Conservation (phyloP, 2,329 filamentous ascomycete genomes). For the Rugonectria rugulosa region DNA sequence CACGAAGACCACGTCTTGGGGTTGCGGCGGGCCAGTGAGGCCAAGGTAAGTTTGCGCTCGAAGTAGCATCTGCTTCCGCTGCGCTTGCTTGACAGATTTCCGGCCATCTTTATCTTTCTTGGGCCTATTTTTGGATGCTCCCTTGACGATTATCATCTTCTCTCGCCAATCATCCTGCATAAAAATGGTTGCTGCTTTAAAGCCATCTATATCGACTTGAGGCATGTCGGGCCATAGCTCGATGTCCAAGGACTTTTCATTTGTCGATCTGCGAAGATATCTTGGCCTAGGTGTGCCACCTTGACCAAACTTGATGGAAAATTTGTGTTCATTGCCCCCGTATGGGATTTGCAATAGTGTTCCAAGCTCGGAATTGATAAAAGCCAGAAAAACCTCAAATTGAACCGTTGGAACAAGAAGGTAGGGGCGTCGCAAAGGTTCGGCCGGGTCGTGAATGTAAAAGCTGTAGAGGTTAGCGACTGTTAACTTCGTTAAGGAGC, state of each 20-base stretch:
- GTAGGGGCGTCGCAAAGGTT: conserved; percentile 58
- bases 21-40: conserved; percentile 46
- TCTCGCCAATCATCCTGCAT: conserved; percentile 29
- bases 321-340: conserved; percentile 58
- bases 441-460: conserved; percentile 66
- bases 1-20: conserved; percentile 65
- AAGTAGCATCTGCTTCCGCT: conserved; percentile 63
- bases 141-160: conserved; percentile 34
- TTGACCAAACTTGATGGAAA: conserved; percentile 68
- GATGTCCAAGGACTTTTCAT: conserved; percentile 46
- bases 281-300: conserved; percentile 69
- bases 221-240: conserved; percentile 46
- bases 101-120: conserved; percentile 54
- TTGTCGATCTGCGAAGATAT: conserved; percentile 68
- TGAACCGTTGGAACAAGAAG: conserved; percentile 74
- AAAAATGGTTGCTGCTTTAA: conserved; percentile 34
- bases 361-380: conserved; percentile 67
- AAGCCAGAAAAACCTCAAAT: conserved; percentile 67
- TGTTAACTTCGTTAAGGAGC: neutral
- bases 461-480: conserved; percentile 57
- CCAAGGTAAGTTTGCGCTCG: conserved; percentile 76
- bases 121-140: conserved; percentile 42
- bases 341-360: conserved; percentile 65
- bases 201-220: conserved; percentile 43
- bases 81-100: conserved; percentile 51